Base-by-base conservation (phyloP, 2,329 filamentous ascomycete species). In the Fusarium begoniae region DNA sequence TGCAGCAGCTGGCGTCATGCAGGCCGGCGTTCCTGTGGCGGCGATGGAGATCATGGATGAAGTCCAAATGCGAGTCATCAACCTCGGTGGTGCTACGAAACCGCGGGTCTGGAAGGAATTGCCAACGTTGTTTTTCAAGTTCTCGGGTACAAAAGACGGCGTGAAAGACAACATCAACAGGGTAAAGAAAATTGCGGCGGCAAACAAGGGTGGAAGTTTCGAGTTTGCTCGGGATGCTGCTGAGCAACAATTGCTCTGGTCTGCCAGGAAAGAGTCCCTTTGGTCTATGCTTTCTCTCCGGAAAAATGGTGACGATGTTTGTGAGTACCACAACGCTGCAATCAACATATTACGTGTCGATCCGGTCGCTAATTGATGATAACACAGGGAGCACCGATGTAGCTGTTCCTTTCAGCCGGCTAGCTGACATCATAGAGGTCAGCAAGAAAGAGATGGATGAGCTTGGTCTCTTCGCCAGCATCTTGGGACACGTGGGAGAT, bases 1-100 rank as follows among this genome's bases (percentile, higher is more conserved):
- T 0, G 92, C 93, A 0, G 93, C 93, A 0, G 91, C 92, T 5
- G 89, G 89, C 56, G 90, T 96, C n/a, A 93, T 96, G 87, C 90
- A 93, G 76, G 88, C 90, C 2, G 93, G 92, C 1, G 86, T 95
- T 8, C 93, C 92, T 0, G 88, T 95, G 12, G 92, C 91, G 2
- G 92, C 92, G 8, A 92, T 95, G 89, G 94, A 96, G 82, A 90
- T 96, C 75, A 94, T 96, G 92, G 94, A 96, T 79, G 94, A 96
- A 66, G 92, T 96, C 8, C 93, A 95, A 82, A 96, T 96, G 94
- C 88, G 86, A 72, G 92, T 96, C 1, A 91, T 96, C 79, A 96
- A 96, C 82, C 86, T 91, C 60, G 89, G 92, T 17, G 92, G 92
- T 2, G 90, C 90, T 8, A 94, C 92, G 1, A 88, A 89, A 13